A percentile compares a stretch with the other conserved stretches of the same genome.
Evolutionary conservation across 306 rosid species (phyloP).

Genomic region (Trichosanthes truncata): DNA sequence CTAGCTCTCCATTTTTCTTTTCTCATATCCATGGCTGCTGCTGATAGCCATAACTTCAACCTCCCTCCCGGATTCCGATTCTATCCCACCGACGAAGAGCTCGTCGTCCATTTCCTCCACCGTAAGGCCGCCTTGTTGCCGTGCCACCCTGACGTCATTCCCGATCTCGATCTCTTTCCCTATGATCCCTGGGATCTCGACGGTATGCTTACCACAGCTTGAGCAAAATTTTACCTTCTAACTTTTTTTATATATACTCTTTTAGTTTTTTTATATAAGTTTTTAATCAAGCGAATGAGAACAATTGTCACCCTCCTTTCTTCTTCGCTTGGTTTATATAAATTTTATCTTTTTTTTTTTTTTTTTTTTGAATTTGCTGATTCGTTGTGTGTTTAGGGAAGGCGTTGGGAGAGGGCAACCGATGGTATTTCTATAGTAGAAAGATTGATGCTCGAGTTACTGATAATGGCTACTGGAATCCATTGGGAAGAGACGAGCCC

Average conservation of each 20-base stretch:
- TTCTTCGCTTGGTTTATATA: too few species aligned
- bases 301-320: too few species aligned
- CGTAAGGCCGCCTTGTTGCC: conserved; percentile 81
- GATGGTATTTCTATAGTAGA: conserved; percentile 87
- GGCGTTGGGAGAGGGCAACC: conserved; percentile 79
- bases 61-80: conserved; percentile 92
- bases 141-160: conserved; percentile 90
- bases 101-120: conserved; percentile 82
- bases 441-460: conserved; percentile 52
- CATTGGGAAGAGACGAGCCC: conserved; percentile 62
- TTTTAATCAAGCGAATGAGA: too few species aligned
- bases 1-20: too few species aligned
- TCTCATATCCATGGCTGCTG: background rate
- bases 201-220: too few species aligned
- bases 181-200: conserved; percentile 86
- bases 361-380: too few species aligned
- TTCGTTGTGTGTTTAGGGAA: conserved; percentile 54
- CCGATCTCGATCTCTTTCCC: conserved; percentile 79
- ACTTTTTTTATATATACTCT: too few species aligned
- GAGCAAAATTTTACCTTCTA: too few species aligned
- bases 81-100: conserved; percentile 88
- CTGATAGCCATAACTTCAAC: conserved; percentile 53
- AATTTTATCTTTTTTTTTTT: too few species aligned
- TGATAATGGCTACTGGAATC: conserved; percentile 62
- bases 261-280: too few species aligned